Conservation (phyloP, 2,329 filamentous ascomycete species). For the Colletotrichum sp. region DNA sequence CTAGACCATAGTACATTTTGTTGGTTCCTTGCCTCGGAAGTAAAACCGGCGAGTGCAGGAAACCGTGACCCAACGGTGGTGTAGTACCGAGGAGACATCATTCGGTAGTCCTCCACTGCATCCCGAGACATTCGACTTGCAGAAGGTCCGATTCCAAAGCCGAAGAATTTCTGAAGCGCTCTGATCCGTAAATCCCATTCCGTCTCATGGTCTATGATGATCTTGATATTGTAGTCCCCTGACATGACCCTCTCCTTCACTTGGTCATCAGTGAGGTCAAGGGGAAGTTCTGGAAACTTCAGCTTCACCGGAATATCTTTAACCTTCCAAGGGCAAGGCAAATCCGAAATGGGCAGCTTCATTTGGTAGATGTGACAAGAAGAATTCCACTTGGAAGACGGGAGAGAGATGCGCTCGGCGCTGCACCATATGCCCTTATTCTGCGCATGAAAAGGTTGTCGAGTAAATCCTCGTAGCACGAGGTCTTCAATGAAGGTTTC, state of each 20-base stretch:
- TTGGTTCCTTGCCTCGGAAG: neutral
- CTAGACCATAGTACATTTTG: neutral
- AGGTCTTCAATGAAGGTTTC: neutral
- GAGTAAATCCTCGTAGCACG: fast-evolving
- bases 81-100: neutral
- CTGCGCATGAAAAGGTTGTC: neutral
- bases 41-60: neutral
- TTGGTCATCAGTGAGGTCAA: neutral
- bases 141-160: too few species aligned
- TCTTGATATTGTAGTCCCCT: neutral
- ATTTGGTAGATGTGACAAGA: neutral
- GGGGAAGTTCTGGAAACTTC: neutral
- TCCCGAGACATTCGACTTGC: neutral
- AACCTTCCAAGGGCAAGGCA: fast-evolving
- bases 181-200: neutral
- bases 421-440: neutral
- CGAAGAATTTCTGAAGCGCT: neutral
- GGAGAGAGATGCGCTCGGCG: neutral
- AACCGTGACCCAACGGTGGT: neutral
- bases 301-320: neutral
- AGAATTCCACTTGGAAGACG: neutral
- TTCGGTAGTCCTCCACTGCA: neutral
- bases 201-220: neutral
- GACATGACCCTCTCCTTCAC: neutral
- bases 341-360: neutral